Percentiles rank a stretch among this genome's conserved stretches.
Conservation (phyloP, 2,329 filamentous ascomycete species). For the Cyphellophora attinorum region DNA sequence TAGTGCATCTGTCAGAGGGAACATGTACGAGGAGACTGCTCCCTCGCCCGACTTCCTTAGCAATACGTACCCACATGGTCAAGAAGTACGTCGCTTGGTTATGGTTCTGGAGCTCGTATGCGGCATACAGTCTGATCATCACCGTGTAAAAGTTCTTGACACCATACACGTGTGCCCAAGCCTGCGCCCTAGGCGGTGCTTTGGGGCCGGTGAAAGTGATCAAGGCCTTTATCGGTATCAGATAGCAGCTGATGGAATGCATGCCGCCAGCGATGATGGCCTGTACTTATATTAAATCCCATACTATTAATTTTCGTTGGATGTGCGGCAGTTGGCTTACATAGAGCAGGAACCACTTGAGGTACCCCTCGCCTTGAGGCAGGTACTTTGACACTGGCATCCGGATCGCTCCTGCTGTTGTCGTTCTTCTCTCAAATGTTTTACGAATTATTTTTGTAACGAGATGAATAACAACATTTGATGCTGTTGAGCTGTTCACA, state of each 20-base stretch:
- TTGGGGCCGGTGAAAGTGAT: slow-evolving; percentile 22
- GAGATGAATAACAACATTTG: no score
- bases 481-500: no score
- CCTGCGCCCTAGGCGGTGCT: slow-evolving; percentile 18
- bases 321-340: background rate
- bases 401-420: no score
- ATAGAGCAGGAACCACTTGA: slow-evolving; percentile 1
- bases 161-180: slow-evolving; percentile 27
- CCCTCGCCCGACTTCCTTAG: no score
- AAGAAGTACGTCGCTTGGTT: slow-evolving; percentile 25
- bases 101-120: slow-evolving; percentile 23
- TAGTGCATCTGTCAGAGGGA: no score
- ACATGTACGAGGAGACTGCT: no score
- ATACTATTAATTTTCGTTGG: background rate
- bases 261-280: slow-evolving; percentile 17
- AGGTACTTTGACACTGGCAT: no score
- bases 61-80: slow-evolving; percentile 17
- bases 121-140: slow-evolving; percentile 25
- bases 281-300: slow-evolving; percentile 11
- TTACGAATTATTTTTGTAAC: no score
- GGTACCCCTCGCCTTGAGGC: background rate
- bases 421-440: no score
- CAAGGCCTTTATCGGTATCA: slow-evolving; percentile 14
- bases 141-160: slow-evolving; percentile 28
- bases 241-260: slow-evolving; percentile 23